A percentile compares a stretch with the other conserved stretches of the same genome.
Conservation (phyloP, 2,329 filamentous ascomycete genomes). For the Penicillium psychrosexuale region DNA sequence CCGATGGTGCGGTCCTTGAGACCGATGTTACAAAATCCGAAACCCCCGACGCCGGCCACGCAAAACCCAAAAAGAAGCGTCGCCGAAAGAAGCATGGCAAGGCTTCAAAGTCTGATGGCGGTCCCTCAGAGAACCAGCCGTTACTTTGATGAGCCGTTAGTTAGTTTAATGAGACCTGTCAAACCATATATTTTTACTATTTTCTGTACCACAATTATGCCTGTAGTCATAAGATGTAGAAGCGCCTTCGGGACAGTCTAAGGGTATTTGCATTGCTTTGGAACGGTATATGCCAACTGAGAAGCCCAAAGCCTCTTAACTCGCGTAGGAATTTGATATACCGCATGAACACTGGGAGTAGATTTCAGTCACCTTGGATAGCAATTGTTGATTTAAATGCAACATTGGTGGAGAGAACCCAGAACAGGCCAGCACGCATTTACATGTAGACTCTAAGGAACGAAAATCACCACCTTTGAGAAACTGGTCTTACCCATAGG, state of each 20-base stretch:
- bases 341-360: not conserved
- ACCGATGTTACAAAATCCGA: slow-evolving; percentile 2
- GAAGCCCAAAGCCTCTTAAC: not conserved
- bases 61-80: slow-evolving; percentile 18
- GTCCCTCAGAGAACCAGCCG: slow-evolving; percentile 20
- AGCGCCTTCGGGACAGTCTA: not conserved
- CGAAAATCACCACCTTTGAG: too few relatives aligned
- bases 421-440: not conserved
- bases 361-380: not conserved
- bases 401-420: not conserved
- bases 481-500: too few relatives aligned
- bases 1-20: not conserved
- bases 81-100: slow-evolving; percentile 25
- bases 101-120: slow-evolving; percentile 10
- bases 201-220: not conserved
- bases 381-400: not conserved
- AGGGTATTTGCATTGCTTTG: not conserved
- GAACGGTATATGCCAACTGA: too few relatives aligned
- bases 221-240: not conserved
- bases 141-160: slow-evolving; percentile 11
- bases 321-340: not conserved
- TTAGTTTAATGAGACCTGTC: not conserved
- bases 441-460: too few relatives aligned
- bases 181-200: too few relatives aligned
- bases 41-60: not conserved